phyloP scores from a whole-genome alignment of 2,329 filamentous ascomycete species.

The Aspergillus sp. region DNA sequence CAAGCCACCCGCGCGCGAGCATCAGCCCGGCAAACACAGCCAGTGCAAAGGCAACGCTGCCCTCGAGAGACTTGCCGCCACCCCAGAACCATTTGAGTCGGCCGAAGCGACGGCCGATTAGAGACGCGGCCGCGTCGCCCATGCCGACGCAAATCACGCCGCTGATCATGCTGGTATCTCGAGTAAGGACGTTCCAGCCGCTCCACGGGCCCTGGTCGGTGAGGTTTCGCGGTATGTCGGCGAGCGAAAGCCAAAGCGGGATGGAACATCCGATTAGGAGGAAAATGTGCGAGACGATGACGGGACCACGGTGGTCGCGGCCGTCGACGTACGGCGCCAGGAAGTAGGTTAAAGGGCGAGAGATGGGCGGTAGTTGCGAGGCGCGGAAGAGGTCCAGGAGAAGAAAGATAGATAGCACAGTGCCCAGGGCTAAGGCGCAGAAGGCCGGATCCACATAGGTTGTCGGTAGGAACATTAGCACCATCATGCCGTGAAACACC shows the following conservation, averaged over 20 bases:
- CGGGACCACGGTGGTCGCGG: constrained; percentile 81
- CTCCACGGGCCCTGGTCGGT: constrained; percentile 46
- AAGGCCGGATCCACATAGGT: constrained; percentile 82
- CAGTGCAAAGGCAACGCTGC: constrained; percentile 66
- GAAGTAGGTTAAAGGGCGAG: constrained; percentile 75
- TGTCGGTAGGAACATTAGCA: constrained; percentile 83
- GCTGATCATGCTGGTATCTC: constrained; percentile 82
- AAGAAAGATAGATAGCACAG: constrained; percentile 77
- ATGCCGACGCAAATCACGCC: constrained; percentile 92
- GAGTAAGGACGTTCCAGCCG: constrained; percentile 65
- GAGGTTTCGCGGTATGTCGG: constrained; percentile 51
- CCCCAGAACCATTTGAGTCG: constrained; percentile 92
- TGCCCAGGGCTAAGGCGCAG: constrained; percentile 65
- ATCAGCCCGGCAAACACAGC: constrained; percentile 71
- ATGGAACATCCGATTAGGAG: constrained; percentile 90
- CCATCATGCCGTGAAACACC: constrained; percentile 98
- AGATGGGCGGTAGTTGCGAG: constrained; percentile 82
- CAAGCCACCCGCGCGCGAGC: constrained; percentile 64
- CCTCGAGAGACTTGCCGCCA: constrained; percentile 91
- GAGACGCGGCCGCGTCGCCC: constrained; percentile 84
- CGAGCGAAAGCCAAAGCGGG: constrained; percentile 81
- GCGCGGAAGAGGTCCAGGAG: constrained; percentile 83
- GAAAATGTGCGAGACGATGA: constrained; percentile 95
- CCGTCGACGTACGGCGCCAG: constrained; percentile 92
- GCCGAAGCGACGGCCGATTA: constrained; percentile 81